phyloP scores from a whole-genome alignment of 2,329 filamentous ascomycete genomes.

The Cercospora sp. region DNA sequence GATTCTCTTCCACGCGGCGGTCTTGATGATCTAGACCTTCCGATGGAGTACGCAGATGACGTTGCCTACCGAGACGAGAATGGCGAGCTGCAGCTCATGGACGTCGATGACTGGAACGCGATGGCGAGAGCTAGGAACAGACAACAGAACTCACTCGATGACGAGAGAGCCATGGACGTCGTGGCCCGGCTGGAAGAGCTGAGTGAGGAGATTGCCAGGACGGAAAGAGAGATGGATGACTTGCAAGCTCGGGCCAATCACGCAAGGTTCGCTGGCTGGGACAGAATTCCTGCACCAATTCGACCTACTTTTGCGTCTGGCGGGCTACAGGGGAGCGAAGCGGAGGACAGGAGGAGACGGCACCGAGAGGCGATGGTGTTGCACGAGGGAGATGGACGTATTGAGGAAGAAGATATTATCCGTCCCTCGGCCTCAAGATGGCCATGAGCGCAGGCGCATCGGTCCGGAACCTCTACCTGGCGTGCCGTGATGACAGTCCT shows the following conservation, averaged over 20 bases:
- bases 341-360: constrained; percentile 67
- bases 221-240: constrained; percentile 38
- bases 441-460: not conserved
- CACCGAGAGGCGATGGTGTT: constrained; percentile 87
- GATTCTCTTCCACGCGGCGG: constrained; percentile 3
- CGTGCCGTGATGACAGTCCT: no score
- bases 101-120: constrained; percentile 15
- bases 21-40: not conserved
- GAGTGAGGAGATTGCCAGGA: constrained; percentile 21
- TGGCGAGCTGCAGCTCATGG: constrained; percentile 12
- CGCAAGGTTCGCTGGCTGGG: constrained; percentile 25
- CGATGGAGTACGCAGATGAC: not conserved
- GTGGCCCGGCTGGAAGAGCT: constrained; percentile 21
- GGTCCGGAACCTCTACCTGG: no score
- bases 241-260: constrained; percentile 61
- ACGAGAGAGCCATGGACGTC: constrained; percentile 9
- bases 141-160: constrained; percentile 8
- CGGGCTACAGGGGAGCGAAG: constrained; percentile 48
- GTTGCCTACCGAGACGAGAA: constrained; percentile 5
- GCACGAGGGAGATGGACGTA: constrained; percentile 68
- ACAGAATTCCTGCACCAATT: constrained; percentile 13
- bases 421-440: constrained; percentile 8
- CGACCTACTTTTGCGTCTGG: constrained; percentile 1
- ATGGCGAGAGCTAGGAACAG: constrained; percentile 9
- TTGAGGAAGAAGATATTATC: constrained; percentile 70